phyloP scores from a whole-genome alignment of 768 basidiomycete genomes.

The Pleurotus eryngii region DNA sequence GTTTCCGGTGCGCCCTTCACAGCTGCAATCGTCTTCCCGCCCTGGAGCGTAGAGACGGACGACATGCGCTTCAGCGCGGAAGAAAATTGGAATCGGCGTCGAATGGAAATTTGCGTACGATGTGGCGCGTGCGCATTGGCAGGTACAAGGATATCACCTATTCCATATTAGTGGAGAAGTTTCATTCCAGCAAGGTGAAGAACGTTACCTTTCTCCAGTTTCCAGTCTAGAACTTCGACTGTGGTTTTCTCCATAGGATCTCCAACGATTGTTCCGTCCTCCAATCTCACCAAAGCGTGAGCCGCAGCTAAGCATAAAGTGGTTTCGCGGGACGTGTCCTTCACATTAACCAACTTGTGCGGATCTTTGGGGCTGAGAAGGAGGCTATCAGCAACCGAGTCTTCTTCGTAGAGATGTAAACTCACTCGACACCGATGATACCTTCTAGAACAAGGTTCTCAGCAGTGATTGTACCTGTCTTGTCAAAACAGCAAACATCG shows the following conservation, averaged over 20 bases:
- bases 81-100: constrained; percentile 96
- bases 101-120: constrained; percentile 61
- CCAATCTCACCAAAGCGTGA: constrained; percentile 90
- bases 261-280: constrained; percentile 92
- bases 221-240: constrained; percentile 88
- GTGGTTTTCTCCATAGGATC: constrained; percentile 99
- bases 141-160: constrained; percentile 72
- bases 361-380: constrained; percentile 52
- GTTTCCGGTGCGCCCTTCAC: constrained; percentile 99
- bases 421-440: constrained; percentile 86
- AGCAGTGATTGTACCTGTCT: constrained; percentile 97
- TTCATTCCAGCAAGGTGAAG: background rate
- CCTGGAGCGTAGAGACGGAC: constrained; percentile 69
- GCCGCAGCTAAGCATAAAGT: constrained; percentile 88
- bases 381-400: background rate
- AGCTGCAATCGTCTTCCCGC: constrained; percentile 58
- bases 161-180: constrained; percentile 19
- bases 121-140: constrained; percentile 50
- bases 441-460: constrained; percentile 95
- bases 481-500: constrained; percentile 98
- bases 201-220: constrained; percentile 58
- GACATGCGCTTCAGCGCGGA: constrained; percentile 98
- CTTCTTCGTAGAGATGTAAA: constrained; percentile 6
- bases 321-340: constrained; percentile 72
- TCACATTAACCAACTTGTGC: constrained; percentile 72